Conservation (phyloP, 2,329 filamentous ascomycete species). For the Pseudofabraea citricarpa region DNA sequence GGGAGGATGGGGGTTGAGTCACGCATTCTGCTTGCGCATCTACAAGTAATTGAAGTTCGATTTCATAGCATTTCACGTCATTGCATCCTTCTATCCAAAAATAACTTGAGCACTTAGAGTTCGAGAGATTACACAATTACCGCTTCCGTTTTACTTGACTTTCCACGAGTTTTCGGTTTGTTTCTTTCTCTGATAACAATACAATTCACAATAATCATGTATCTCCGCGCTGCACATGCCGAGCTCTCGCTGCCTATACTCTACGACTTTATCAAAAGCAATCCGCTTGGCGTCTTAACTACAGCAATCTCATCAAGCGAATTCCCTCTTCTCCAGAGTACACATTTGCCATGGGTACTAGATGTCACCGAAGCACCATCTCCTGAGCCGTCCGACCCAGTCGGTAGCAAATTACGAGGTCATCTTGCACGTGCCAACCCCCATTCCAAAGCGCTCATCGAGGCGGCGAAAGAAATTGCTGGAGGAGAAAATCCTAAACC, state of each 20-base stretch:
- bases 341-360: slow-evolving; percentile 56
- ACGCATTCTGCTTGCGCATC: too few species aligned
- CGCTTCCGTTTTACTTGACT: too few species aligned
- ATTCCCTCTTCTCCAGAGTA: slow-evolving; percentile 49
- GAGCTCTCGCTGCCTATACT: slow-evolving; percentile 45
- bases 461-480: slow-evolving; percentile 27
- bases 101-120: too few species aligned
- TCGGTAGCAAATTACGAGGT: slow-evolving; percentile 40
- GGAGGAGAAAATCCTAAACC: slow-evolving; percentile 7
- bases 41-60: too few species aligned
- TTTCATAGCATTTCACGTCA: too few species aligned
- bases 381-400: slow-evolving; percentile 31
- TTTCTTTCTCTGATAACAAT: too few species aligned
- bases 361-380: slow-evolving; percentile 37
- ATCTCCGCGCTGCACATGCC: slow-evolving; percentile 49
- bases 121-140: too few species aligned
- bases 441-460: slow-evolving; percentile 56
- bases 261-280: slow-evolving; percentile 50
- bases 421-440: slow-evolving; percentile 61
- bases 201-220: too few species aligned
- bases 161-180: too few species aligned
- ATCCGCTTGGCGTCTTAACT: slow-evolving; percentile 58
- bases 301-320: slow-evolving; percentile 50
- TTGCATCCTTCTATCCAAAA: too few species aligned
- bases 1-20: too few species aligned